phyloP scores from a whole-genome alignment of 768 basidiomycete species.

The Guyanaporus albipodus region DNA sequence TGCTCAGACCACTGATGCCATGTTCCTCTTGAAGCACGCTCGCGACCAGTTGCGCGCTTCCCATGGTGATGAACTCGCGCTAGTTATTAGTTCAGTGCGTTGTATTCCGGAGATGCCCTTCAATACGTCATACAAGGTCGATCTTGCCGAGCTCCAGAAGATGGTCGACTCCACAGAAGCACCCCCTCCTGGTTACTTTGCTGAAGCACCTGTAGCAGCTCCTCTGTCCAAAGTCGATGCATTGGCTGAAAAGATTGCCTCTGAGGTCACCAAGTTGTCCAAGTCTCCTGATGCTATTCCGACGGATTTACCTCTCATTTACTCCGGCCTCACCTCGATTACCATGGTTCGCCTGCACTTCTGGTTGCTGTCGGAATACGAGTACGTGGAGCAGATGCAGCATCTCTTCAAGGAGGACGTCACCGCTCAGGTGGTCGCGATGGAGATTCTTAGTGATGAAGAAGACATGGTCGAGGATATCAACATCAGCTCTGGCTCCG shows the following conservation, averaged over 20 bases:
- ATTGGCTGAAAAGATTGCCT: slow-evolving; percentile 33
- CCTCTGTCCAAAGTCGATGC: slow-evolving; percentile 18
- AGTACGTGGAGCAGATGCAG: slow-evolving; percentile 26
- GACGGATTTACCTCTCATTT: slow-evolving; percentile 30
- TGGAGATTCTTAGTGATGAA: slow-evolving; percentile 26
- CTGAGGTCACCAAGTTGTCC: slow-evolving; percentile 29
- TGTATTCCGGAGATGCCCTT: slow-evolving; percentile 15
- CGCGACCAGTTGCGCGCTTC: slow-evolving; percentile 8
- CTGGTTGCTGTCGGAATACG: slow-evolving; percentile 33
- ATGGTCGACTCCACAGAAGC: slow-evolving; percentile 7
- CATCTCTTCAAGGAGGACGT: slow-evolving; percentile 30
- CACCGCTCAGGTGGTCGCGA: slow-evolving; percentile 27
- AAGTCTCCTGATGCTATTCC: slow-evolving; percentile 25
- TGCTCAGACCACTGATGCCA: slow-evolving; percentile 8
- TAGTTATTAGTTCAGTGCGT: slow-evolving; percentile 8
- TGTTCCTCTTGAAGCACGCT: slow-evolving; percentile 9
- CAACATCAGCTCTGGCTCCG: slow-evolving; percentile 2
- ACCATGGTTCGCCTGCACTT: slow-evolving; percentile 29
- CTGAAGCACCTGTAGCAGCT: slow-evolving; percentile 7
- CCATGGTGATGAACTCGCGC: slow-evolving; percentile 7
- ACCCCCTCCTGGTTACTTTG: slow-evolving; percentile 3
- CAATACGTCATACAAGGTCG: slow-evolving; percentile 16
- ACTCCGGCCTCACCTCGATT: slow-evolving; percentile 30
- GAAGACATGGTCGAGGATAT: slow-evolving; percentile 14
- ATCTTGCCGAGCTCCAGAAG: slow-evolving; percentile 10